Base-by-base conservation (phyloP, 257 asterid species). In the Solanum gracilifrons region DNA sequence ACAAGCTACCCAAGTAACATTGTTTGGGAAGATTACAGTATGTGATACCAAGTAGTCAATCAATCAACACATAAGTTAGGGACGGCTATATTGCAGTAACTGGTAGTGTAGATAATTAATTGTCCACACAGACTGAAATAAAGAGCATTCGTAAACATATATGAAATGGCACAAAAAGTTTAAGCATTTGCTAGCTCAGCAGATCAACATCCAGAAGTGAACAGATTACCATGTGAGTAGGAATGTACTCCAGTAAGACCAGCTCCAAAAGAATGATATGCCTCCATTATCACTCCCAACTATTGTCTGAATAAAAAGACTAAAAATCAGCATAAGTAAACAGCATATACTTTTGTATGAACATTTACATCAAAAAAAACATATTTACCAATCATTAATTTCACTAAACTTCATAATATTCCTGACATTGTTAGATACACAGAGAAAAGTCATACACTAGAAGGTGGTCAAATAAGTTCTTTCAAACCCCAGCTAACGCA, bases 171-270 rank as follows among this genome's bases (percentile, higher is more conserved):
- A 79, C 37, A 80, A 43, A 79, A 80, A 80, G 68, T 80, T 27
- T 27, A 46, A 48, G 85, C 85, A 80, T 46, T 80, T 46, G 7
- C 41, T 31, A 80, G 23, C 68, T 82, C 85, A 48, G 69, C 69
- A 18, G 43, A 82, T 48, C 66, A 25, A 29, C 68, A 29, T 29
- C 69, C 68, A 48, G 41, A 82, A 80, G 85, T 7, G 2, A 82
- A 31, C 43, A 48, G 85, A 82, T 82, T 96, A 97, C 99, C 99
- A 97, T 87, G 99, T 96, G 90, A 97, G 97, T 87, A 97, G 91
- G 93, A 97, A 97, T 35, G 99, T 96, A 92, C 99, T 97, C 99
- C 99, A 97, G 89, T 97, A 97, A 32, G 99, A 97, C 99, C 99
- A 97, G 89, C 93, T 94, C 98, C 98, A 97, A 89, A 96, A 97